Percentiles rank a stretch among this genome's conserved stretches.
phyloP scores from a whole-genome alignment of 2,329 filamentous ascomycete species.

The Volutella citrinella region DNA sequence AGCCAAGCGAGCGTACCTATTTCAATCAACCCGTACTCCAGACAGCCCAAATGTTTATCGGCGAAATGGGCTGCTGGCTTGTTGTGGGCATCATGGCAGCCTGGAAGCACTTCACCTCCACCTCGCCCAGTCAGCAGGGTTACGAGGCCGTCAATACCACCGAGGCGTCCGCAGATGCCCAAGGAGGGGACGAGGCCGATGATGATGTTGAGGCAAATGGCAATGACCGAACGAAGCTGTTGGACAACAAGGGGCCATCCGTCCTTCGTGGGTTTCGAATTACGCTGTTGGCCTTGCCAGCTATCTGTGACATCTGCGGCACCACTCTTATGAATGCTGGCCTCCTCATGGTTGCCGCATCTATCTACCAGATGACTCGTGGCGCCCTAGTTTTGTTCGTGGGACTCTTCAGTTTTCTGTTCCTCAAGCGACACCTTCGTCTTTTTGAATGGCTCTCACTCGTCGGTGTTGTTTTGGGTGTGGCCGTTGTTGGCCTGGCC shows the following conservation, averaged over 20 bases:
- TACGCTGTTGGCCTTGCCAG: constrained; percentile 75
- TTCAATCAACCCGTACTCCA: constrained; percentile 97
- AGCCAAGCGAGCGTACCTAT: constrained; percentile 62
- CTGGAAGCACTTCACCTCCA: constrained; percentile 55
- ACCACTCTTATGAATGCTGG: constrained; percentile 98
- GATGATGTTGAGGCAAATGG: not conserved
- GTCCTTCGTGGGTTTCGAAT: constrained; percentile 70
- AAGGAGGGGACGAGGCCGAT: constrained; percentile 19
- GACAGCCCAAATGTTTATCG: constrained; percentile 96
- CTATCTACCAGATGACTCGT: constrained; percentile 98
- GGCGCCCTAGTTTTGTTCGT: constrained; percentile 95
- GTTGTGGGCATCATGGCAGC: constrained; percentile 71
- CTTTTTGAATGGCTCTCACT: constrained; percentile 93
- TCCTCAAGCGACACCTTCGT: constrained; percentile 74
- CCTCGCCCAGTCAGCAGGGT: constrained; percentile 44
- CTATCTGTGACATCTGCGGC: constrained; percentile 89
- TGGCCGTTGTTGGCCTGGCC: constrained; percentile 84
- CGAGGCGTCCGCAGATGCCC: constrained; percentile 43
- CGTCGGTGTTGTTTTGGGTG: constrained; percentile 81
- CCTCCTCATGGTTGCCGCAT: constrained; percentile 87
- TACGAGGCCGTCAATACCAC: constrained; percentile 63
- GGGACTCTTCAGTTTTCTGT: constrained; percentile 89
- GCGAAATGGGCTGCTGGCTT: constrained; percentile 94
- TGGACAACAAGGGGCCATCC: constrained; percentile 54
- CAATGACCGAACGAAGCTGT: constrained; percentile 28